Base-by-base conservation (phyloP, 768 basidiomycete genomes). In the Boletus rubescentipes region DNA sequence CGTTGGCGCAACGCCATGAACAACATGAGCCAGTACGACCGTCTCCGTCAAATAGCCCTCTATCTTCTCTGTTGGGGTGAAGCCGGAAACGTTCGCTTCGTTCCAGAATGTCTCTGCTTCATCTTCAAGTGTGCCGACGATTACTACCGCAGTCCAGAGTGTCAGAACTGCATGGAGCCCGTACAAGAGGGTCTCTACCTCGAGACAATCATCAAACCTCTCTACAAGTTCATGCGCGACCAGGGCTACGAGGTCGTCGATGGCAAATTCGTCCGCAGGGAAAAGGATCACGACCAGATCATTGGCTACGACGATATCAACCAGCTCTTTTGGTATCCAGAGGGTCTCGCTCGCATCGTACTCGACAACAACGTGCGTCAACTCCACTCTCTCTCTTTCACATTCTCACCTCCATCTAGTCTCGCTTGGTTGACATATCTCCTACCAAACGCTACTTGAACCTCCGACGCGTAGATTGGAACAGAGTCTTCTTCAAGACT, bases 291-390 rank as follows among this genome's bases (percentile, higher is more conserved):
- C 72, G 84, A 93, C 56, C 78, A 93, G 62, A 91, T 98, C 68
- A 94, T 98, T 62, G 97, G 97, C n/a, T 99, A 99, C 68, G 97
- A 99, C 70, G 97, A 99, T 69, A 92, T 99, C 75, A 99, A 99
- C 70, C 97, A 99, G 67, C 77, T 98, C 21, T 99, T 99, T 75
- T 99, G 97, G 97, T 99, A 98, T 70, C 97, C 97, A 3, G 97
- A 99, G 70, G 97, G 97, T 46, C 81, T 99, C 49, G 89, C 92
- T 1, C 88, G 91, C 62, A 98, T 99, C 61, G 85, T 93, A 14
- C 80, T 98, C 30, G 79, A 77, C 34, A 93, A 98, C 70, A 91
- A 89, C 65, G 93, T 94, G 61, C 52, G 84, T 73, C 16, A 6
- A 0, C 21, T 29, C 31, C 0, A 18, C 8, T 1, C 3, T 30